Percentiles rank a stretch among this genome's conserved stretches.
Conservation (phyloP, 2,329 filamentous ascomycete genomes). For the Hypoxylon sp. region DNA sequence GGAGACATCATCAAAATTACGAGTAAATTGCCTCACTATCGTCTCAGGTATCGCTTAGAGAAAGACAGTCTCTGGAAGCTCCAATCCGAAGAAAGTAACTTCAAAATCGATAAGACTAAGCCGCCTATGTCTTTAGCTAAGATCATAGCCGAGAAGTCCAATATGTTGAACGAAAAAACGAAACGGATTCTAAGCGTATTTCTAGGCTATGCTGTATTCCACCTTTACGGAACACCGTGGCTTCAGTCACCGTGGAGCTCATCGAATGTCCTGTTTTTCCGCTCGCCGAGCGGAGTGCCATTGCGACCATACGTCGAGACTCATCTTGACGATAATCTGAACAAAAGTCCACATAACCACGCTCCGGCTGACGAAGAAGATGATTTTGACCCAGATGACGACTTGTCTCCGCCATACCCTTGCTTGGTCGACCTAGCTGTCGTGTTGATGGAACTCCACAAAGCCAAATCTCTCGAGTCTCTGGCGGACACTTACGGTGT, state of each 20-base stretch:
- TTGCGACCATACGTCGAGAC: constrained; percentile 6
- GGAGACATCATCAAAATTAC: constrained; percentile 2
- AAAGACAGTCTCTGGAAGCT: constrained; percentile 13
- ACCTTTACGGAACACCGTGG: constrained; percentile 28
- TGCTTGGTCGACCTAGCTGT: constrained; percentile 11
- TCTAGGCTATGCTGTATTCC: constrained; percentile 20
- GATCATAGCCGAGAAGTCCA: constrained; percentile 4
- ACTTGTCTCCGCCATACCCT: constrained; percentile 2
- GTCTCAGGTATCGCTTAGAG: constrained; percentile 7
- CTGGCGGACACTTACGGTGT: neutral
- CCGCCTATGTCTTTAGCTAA: constrained; percentile 7
- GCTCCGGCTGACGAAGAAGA: constrained; percentile 7
- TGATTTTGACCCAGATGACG: constrained; percentile 12
- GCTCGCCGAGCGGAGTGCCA: neutral
- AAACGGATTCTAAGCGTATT: constrained; percentile 21
- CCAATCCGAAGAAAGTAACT: constrained; percentile 12
- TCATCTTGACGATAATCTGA: neutral
- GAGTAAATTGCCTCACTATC: constrained; percentile 7
- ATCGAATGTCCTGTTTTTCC: constrained; percentile 24
- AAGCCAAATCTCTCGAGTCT: constrained; percentile 8
- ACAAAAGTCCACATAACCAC: neutral
- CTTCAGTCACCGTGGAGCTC: constrained; percentile 23
- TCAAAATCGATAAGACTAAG: constrained; percentile 15
- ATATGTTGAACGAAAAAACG: constrained; percentile 23
- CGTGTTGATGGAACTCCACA: constrained; percentile 11